Evolutionary conservation across 2,329 filamentous ascomycete species (phyloP).

Genomic region (Pyrenophora tritici-repentis): DNA sequence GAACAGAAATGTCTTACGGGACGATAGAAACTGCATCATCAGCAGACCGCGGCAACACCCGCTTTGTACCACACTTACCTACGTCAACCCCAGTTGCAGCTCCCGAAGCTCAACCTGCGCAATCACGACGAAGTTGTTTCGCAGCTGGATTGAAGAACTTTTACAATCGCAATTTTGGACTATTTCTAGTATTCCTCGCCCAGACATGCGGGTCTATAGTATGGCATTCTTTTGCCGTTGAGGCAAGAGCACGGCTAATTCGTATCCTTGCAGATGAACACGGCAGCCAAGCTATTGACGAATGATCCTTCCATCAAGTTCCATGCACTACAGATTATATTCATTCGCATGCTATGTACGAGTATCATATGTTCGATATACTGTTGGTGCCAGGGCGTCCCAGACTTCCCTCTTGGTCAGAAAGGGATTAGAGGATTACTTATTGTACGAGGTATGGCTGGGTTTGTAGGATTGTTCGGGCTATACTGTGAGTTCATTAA

Average conservation of each 20-base stretch:
- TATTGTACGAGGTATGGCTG: conserved; percentile 28
- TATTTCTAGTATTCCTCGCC: conserved; percentile 31
- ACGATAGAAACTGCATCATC: conserved; percentile 6
- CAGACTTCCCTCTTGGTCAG: conserved; percentile 30
- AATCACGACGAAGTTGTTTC: conserved; percentile 1
- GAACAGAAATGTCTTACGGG: conserved; percentile 20
- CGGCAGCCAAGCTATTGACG: conserved; percentile 30
- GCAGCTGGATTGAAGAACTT: conserved; percentile 16
- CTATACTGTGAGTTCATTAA: conserved; percentile 30
- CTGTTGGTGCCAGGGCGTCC: conserved; percentile 66
- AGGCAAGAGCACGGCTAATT: neutral
- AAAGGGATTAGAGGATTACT: conserved; percentile 25
- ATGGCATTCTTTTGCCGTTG: neutral
- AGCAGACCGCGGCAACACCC: conserved; percentile 1
- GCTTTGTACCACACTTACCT: conserved; percentile 4
- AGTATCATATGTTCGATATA: conserved; percentile 67
- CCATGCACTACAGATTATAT: conserved; percentile 65
- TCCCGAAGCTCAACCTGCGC: conserved; percentile 2
- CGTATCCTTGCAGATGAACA: conserved; percentile 27
- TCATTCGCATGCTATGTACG: conserved; percentile 76
- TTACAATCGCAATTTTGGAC: conserved; percentile 31
- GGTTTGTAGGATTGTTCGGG: conserved; percentile 36
- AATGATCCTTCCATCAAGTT: conserved; percentile 33
- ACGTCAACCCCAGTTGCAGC: neutral
- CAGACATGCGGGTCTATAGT: conserved; percentile 48